Conservation (phyloP, 805 yeast species). For the Kodamaea leandrae region DNA sequence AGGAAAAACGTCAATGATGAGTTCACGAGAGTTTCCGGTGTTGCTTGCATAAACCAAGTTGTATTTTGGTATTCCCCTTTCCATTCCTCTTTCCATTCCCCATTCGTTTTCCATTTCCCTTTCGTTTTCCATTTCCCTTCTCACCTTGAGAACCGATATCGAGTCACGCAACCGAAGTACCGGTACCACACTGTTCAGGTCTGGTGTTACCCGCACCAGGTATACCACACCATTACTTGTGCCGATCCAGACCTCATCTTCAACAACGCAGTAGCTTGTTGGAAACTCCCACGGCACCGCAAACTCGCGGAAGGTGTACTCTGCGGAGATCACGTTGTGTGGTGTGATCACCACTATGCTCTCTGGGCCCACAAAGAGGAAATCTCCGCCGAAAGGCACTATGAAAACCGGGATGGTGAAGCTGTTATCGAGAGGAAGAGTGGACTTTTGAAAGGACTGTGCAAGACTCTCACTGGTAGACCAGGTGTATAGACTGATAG, state of each 20-base stretch:
- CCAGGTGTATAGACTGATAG: constrained; percentile 42
- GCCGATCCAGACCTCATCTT: background rate
- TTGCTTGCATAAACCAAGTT: constrained; percentile 40
- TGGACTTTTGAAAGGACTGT: constrained; percentile 31
- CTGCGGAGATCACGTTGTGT: constrained; percentile 49
- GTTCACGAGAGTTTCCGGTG: constrained; percentile 36
- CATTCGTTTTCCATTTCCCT: too few relatives aligned
- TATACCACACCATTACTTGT: constrained; percentile 36
- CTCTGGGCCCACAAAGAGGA: constrained; percentile 37
- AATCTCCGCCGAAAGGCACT: constrained; percentile 37
- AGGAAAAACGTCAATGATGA: constrained; percentile 26
- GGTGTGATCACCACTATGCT: constrained; percentile 36
- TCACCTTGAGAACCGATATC: constrained; percentile 32
- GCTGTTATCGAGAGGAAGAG: constrained; percentile 38
- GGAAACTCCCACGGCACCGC: constrained; percentile 35
- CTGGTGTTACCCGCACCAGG: constrained; percentile 15
- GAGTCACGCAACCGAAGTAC: constrained; percentile 36
- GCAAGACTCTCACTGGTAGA: constrained; percentile 31
- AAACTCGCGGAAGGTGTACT: constrained; percentile 30
- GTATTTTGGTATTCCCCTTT: constrained; percentile 19
- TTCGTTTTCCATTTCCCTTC: too few relatives aligned
- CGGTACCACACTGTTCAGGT: constrained; percentile 20
- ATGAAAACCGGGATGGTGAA: constrained; percentile 44
- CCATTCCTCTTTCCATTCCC: too few relatives aligned
- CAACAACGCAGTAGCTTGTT: constrained; percentile 26